A percentile compares a stretch with the other conserved stretches of the same genome.
Evolutionary conservation across 83 land plant genomes (phyloP).

Genomic region (Thuja plicata): DNA sequence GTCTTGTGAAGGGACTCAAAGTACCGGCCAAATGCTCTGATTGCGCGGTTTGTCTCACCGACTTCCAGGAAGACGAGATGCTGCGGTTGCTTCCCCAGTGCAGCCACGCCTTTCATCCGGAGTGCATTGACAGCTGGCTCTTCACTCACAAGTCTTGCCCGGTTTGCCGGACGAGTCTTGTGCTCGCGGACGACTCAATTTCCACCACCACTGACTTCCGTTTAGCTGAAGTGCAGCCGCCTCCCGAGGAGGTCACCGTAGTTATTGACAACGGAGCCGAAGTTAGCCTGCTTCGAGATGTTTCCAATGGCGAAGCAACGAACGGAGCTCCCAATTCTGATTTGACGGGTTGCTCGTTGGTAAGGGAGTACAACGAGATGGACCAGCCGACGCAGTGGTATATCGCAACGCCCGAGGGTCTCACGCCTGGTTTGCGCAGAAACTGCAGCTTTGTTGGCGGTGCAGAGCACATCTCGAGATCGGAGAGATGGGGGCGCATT

Average conservation of each 20-base stretch:
- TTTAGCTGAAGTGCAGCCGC: not conserved
- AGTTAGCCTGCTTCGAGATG: not conserved
- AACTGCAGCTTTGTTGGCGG: too few species aligned
- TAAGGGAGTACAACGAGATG: conserved; percentile 13
- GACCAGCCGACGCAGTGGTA: not conserved
- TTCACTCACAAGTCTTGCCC: conserved; percentile 27
- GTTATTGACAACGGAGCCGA: not conserved
- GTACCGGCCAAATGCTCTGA: conserved; percentile 16
- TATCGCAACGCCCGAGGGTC: too few species aligned
- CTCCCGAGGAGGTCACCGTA: not conserved
- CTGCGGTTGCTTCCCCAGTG: conserved; percentile 15
- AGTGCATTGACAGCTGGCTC: conserved; percentile 30
- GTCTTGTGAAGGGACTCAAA: not conserved
- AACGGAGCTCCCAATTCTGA: too few species aligned
- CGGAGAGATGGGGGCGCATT: too few species aligned
- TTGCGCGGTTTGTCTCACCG: conserved; percentile 28
- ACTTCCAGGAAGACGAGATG: conserved; percentile 25
- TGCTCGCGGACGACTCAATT: not conserved
- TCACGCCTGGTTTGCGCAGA: too few species aligned
- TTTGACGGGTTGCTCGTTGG: conserved; percentile 40
- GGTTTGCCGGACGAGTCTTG: conserved; percentile 13
- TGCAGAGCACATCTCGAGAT: too few species aligned
- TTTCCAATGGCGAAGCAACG: not conserved
- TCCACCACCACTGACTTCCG: not conserved
- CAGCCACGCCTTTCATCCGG: conserved; percentile 35